These are phyloP conservation scores for Butyriboletus appendiculatus DNA, from an alignment of 1,284 basidiomycete genomes.

Conservation along the genomic window DNA sequence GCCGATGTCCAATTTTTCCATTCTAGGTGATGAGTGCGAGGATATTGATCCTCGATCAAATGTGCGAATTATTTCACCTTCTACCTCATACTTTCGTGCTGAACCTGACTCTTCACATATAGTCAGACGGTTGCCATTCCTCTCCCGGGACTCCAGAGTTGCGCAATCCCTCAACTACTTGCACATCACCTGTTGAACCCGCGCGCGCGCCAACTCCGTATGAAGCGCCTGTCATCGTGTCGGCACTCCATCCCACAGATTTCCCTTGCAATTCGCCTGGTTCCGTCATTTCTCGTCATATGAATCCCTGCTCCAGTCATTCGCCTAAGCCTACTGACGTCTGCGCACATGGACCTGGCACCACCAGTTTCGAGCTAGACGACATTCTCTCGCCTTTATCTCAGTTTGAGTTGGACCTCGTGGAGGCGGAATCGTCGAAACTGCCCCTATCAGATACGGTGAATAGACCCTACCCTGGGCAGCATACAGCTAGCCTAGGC, in stretches of 20 bases:
- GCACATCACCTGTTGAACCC: conserved; percentile 13
- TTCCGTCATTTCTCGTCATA: conserved; percentile 1
- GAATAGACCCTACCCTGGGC: conserved; percentile 18
- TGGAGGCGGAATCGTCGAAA: conserved; percentile 19
- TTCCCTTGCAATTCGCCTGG: background rate
- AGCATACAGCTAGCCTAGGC: background rate
- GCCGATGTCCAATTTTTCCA: conserved; percentile 27
- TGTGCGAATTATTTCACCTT: conserved; percentile 15
- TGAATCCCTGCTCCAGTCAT: background rate
- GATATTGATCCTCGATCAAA: conserved; percentile 15
- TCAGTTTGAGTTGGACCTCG: conserved; percentile 25
- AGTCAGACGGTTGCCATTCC: conserved; percentile 17
- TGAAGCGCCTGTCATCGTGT: background rate
- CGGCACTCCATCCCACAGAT: background rate
- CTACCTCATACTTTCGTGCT: background rate
- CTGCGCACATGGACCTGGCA: background rate
- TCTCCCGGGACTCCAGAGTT: conserved; percentile 10
- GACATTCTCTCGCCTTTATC: conserved; percentile 20
- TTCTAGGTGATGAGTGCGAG: conserved; percentile 21
- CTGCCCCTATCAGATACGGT: conserved; percentile 27
- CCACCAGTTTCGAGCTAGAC: conserved; percentile 4
- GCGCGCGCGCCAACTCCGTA: background rate
- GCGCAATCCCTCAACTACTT: conserved; percentile 13
- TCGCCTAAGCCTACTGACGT: background rate
- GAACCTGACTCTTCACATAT: conserved; percentile 3